Evolutionary conservation across 805 yeast species (phyloP).

Genomic region (Ogataea ramenticola): DNA sequence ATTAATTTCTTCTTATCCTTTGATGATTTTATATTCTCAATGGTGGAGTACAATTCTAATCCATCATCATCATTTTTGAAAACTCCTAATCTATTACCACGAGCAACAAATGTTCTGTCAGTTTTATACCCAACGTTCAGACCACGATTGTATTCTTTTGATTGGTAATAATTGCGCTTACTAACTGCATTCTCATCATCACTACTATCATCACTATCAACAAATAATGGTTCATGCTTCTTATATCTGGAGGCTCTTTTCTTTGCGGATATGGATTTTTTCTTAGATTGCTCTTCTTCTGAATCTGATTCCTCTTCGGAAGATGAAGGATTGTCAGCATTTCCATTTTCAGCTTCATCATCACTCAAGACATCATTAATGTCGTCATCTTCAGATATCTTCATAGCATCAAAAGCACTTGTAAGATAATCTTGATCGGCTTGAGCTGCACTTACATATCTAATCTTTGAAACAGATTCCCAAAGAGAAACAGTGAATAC

Average conservation of each 20-base stretch:
- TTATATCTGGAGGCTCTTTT: background rate
- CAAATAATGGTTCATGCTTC: slow-evolving; percentile 14
- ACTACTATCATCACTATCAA: slow-evolving; percentile 31
- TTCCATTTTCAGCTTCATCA: slow-evolving; percentile 24
- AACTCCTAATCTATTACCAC: slow-evolving; percentile 77
- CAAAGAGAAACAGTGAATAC: slow-evolving; percentile 47
- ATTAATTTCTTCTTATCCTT: slow-evolving; percentile 35
- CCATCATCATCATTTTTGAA: slow-evolving; percentile 50
- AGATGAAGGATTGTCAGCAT: no score
- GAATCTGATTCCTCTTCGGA: no score
- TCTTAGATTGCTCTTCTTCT: slow-evolving; percentile 18
- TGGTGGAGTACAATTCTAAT: slow-evolving; percentile 60
- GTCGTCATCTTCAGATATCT: slow-evolving; percentile 19
- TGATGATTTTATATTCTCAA: slow-evolving; percentile 47
- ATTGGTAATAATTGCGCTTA: slow-evolving; percentile 9
- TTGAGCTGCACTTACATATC: slow-evolving; percentile 37
- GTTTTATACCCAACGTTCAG: slow-evolving; percentile 65
- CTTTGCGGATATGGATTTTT: slow-evolving; percentile 2
- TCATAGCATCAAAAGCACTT: slow-evolving; percentile 35
- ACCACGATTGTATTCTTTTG: slow-evolving; percentile 46
- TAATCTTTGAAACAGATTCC: slow-evolving; percentile 47
- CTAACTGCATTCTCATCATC: slow-evolving; percentile 26
- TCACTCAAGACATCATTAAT: slow-evolving; percentile 26
- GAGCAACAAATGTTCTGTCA: slow-evolving; percentile 70
- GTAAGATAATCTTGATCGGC: slow-evolving; percentile 49